Conservation (phyloP, 805 yeast genomes). For the Saturnispora sanitii region DNA sequence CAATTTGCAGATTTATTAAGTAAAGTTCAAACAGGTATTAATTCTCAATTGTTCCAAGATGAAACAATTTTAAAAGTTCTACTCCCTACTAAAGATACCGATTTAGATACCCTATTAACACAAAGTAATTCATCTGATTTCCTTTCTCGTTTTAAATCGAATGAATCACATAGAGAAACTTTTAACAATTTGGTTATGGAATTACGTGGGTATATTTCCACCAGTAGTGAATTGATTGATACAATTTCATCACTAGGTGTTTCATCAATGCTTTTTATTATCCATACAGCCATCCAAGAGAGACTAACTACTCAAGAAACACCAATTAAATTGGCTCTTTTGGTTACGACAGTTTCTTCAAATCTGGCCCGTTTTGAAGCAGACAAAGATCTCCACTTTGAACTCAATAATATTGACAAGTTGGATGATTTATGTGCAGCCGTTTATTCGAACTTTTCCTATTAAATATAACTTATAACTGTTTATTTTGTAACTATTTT, state of each 20-base stretch:
- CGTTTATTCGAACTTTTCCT: constrained; percentile 68
- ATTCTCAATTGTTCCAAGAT: constrained; percentile 6
- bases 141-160: constrained; percentile 23
- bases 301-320: constrained; percentile 7
- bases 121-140: constrained; percentile 41
- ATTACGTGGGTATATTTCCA: constrained; percentile 21
- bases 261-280: constrained; percentile 35
- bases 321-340: constrained; percentile 50
- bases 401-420: constrained; percentile 45
- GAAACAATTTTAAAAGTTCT: constrained; percentile 16
- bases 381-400: constrained; percentile 24
- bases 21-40: constrained; percentile 27
- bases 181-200: constrained; percentile 24
- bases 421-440: constrained; percentile 84
- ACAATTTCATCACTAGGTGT: constrained; percentile 35
- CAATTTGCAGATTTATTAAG: constrained; percentile 44
- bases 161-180: constrained; percentile 18
- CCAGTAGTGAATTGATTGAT: constrained; percentile 26
- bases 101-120: constrained; percentile 39
- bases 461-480: constrained; percentile 9
- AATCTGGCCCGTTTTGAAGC: constrained; percentile 38
- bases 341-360: constrained; percentile 57
- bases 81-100: constrained; percentile 44
- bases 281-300: background rate
- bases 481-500: background rate